Percentiles rank a stretch among this genome's conserved stretches.
Conservation (phyloP, 2,329 filamentous ascomycete genomes). For the Colletotrichum sp. region DNA sequence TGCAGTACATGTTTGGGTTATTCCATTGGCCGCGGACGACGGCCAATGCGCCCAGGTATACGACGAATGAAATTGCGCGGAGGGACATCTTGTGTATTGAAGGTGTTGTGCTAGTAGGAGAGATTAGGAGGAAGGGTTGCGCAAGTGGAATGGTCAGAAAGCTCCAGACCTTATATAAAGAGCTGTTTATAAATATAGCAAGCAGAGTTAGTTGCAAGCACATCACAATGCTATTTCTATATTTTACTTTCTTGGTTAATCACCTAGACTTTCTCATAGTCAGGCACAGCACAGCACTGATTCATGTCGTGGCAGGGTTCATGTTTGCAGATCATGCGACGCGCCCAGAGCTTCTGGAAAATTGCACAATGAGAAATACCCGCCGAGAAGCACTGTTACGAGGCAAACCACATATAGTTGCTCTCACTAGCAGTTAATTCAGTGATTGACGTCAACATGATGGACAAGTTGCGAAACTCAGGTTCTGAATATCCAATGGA, state of each 20-base stretch:
- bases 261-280: neutral
- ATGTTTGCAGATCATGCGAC: neutral
- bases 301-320: neutral
- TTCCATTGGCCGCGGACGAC: neutral
- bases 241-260: neutral
- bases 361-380: fast-evolving
- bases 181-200: neutral
- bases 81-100: neutral
- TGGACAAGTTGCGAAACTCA: fast-evolving
- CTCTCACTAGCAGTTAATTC: fast-evolving
- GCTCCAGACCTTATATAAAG: fast-evolving
- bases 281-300: neutral
- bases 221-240: neutral
- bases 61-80: neutral
- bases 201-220: neutral
- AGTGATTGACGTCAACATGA: neutral
- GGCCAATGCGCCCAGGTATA: neutral
- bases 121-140: neutral
- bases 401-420: no score
- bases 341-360: neutral
- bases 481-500: neutral
- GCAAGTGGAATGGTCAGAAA: fast-evolving
- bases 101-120: neutral
- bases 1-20: neutral
- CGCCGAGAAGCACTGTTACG: no score